Evolutionary conservation across 1,139 yeast genomes (phyloP).

Genomic region (Yamadazyma jaroonii): DNA sequence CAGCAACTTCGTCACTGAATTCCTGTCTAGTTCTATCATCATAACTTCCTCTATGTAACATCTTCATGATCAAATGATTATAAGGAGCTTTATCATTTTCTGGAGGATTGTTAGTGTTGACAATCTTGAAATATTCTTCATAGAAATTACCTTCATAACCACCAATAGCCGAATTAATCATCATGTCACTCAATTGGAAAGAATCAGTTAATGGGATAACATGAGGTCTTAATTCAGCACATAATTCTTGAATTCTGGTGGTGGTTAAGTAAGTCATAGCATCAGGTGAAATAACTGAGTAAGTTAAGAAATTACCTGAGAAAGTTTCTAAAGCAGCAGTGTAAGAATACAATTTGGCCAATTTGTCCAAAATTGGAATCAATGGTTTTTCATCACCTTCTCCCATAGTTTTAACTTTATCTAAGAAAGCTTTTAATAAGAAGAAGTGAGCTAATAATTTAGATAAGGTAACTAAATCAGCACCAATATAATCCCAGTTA

Average conservation of each 20-base stretch:
- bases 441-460: slow-evolving; percentile 48
- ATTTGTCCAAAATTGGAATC: slow-evolving; percentile 23
- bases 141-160: slow-evolving; percentile 45
- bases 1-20: slow-evolving; percentile 35
- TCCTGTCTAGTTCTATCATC: slow-evolving; percentile 42
- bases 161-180: slow-evolving; percentile 44
- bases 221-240: slow-evolving; percentile 41
- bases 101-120: slow-evolving; percentile 39
- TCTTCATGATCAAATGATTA: slow-evolving; percentile 29
- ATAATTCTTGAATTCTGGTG: slow-evolving; percentile 31
- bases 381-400: slow-evolving; percentile 22
- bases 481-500: slow-evolving; percentile 50
- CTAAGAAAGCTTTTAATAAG: slow-evolving; percentile 30
- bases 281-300: slow-evolving; percentile 30
- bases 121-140: slow-evolving; percentile 42
- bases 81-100: slow-evolving; percentile 39
- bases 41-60: slow-evolving; percentile 37
- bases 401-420: slow-evolving; percentile 24
- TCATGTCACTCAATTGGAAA: slow-evolving; percentile 46
- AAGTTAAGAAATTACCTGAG: slow-evolving; percentile 40
- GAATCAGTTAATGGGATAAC: slow-evolving; percentile 47
- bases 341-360: slow-evolving; percentile 29
- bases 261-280: slow-evolving; percentile 33
- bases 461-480: slow-evolving; percentile 57
- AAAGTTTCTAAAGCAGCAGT: slow-evolving; percentile 35